These are phyloP conservation scores for Ambrosia trifida DNA, from an alignment of 129 eudicot genomes.

Conservation along the genomic window DNA sequence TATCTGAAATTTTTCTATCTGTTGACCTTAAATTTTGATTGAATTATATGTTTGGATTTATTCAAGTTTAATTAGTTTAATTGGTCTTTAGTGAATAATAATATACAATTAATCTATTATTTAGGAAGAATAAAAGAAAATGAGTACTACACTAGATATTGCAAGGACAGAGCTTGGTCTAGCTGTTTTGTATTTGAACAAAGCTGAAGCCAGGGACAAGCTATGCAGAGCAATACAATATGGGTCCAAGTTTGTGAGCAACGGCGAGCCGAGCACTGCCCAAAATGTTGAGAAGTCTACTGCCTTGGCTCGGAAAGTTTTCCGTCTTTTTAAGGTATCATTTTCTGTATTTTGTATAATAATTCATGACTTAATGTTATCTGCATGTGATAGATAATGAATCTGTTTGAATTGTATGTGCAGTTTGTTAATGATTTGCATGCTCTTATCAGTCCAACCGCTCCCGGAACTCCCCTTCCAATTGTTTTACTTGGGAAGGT, in stretches of 20 bases:
- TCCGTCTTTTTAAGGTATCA: constrained; percentile 91
- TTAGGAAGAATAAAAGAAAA: constrained; percentile 28
- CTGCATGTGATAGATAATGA: no score
- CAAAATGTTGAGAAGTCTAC: constrained; percentile 91
- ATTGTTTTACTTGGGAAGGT: constrained; percentile 90
- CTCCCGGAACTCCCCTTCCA: constrained; percentile 92
- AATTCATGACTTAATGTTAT: no score
- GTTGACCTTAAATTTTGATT: no score
- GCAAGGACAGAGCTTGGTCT: constrained; percentile 91
- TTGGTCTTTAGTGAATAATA: no score
- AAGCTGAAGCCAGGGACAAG: constrained; percentile 99
- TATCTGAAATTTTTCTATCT: background rate
- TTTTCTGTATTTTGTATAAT: background rate
- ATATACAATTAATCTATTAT: no score
- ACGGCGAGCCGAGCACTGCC: constrained; percentile 97
- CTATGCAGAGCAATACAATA: constrained; percentile 98
- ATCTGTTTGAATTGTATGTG: no score
- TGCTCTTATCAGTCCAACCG: constrained; percentile 78
- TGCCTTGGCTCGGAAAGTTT: constrained; percentile 94
- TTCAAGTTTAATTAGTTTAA: no score
- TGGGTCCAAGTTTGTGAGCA: constrained; percentile 88
- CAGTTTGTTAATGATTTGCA: constrained; percentile 96
- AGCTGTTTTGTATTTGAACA: constrained; percentile 82
- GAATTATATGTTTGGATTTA: no score
- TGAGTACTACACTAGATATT: constrained; percentile 81